Evolutionary conservation across 495 filamentous ascomycete genomes (phyloP).

Genomic region (Amorphotheca resinae): DNA sequence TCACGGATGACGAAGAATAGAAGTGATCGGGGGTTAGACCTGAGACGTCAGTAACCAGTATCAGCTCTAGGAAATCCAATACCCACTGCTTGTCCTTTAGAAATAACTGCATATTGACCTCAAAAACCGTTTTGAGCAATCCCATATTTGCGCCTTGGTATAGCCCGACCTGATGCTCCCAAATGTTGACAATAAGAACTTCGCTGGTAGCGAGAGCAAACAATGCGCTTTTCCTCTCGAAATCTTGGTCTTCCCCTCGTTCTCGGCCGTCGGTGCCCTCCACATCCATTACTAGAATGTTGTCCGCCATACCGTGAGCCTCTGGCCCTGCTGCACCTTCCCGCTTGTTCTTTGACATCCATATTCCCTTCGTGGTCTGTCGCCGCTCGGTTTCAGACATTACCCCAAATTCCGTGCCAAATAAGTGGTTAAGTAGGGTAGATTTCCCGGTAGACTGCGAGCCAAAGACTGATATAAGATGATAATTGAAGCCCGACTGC

Average conservation of each 20-base stretch:
- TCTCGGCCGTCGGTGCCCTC: conserved; percentile 96
- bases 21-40: conserved; percentile 79
- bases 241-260: conserved; percentile 95
- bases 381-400: conserved; percentile 85
- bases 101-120: conserved; percentile 94
- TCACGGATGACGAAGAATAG: conserved; percentile 98
- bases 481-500: conserved; percentile 91
- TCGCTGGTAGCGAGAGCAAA: conserved; percentile 97
- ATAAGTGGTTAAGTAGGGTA: conserved; percentile 88
- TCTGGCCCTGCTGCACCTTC: conserved; percentile 25
- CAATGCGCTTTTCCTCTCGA: conserved; percentile 92
- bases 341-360: conserved; percentile 93
- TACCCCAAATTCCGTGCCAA: conserved; percentile 89
- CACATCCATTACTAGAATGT: conserved; percentile 98
- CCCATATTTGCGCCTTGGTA: conserved; percentile 99
- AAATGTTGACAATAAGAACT: conserved; percentile 96
- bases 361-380: conserved; percentile 98
- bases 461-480: conserved; percentile 96
- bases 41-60: conserved; percentile 27
- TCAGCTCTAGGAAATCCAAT: not conserved
- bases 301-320: conserved; percentile 67
- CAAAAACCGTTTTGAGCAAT: conserved; percentile 92
- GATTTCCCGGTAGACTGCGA: conserved; percentile 98
- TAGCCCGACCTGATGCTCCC: conserved; percentile 96
- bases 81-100: conserved; percentile 82